Evolutionary conservation across 345 rosid species (phyloP), one percentile per base, ranked within the genome.

Genomic region (Bretschneidera sinensis): DNA sequence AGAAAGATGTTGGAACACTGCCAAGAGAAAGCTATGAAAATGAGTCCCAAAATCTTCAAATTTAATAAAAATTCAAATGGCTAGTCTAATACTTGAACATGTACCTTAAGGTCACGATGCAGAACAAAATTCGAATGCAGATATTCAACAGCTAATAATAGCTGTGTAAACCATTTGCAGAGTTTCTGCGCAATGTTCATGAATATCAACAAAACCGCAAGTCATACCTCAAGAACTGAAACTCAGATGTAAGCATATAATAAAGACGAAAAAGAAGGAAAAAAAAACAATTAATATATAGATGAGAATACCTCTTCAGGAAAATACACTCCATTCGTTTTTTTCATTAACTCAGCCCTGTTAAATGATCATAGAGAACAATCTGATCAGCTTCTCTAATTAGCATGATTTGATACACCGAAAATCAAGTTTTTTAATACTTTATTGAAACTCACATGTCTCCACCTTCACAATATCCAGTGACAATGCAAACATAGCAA

Each of bases 381-480:
- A 63, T 34, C 43, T 33, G 31, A 52, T 62, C 22, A 28, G 2
- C 21, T 19, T 21, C 20, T 48, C 43, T 48, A 60, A 71, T 63
- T 55, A 48, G 43, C 9, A 59, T 45, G 47, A 63, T 17, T 52
- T 33, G 35, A 53, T 7, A 61, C 62, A 66, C 60, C n/a, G 33
- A 73, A 54, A 50, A 48, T 55, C 9, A 10, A 39, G 61, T 24
- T 50, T 25, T 48, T 51, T 2, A 21, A 25, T 9, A 54, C 24
- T 34, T 48, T 51, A 45, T 39, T 33, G 43, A 59, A 67, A 84
- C 96, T 83, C 85, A 94, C 99, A 94, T 94, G 77, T 94, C 97
- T 78, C 99, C 99, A 47, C 99, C 99, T 83, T 94, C 99, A 67
- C 99, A 94, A 69, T 94, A 94, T 74, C 99, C 97, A 7, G 97